Evolutionary conservation across 768 basidiomycete genomes (phyloP).

Genomic region (Calocybe gangraenosa): DNA sequence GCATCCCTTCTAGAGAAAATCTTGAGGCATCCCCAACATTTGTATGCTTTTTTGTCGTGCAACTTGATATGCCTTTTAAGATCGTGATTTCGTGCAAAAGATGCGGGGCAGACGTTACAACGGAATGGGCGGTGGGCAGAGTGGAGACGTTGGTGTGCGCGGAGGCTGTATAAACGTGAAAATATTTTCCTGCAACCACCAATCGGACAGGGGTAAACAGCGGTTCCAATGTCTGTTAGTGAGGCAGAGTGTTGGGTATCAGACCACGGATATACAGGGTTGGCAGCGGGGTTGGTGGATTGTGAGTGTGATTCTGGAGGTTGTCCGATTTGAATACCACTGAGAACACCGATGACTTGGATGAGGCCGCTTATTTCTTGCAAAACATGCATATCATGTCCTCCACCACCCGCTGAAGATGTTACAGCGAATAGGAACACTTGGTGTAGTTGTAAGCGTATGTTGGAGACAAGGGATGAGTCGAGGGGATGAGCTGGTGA

Average conservation of each 20-base stretch:
- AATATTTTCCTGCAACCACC: constrained; percentile 65
- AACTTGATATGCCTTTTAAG: constrained; percentile 72
- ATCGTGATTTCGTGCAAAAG: constrained; percentile 77
- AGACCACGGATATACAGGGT: constrained; percentile 31
- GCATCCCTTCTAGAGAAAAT: constrained; percentile 76
- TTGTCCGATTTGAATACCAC: constrained; percentile 66
- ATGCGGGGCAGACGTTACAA: constrained; percentile 63
- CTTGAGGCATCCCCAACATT: constrained; percentile 70
- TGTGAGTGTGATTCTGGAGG: constrained; percentile 30
- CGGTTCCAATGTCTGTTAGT: constrained; percentile 57
- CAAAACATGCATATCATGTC: constrained; percentile 49
- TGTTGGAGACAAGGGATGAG: constrained; percentile 59
- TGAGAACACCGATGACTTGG: constrained; percentile 77
- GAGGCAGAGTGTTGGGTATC: constrained; percentile 21
- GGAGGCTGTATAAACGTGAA: constrained; percentile 62
- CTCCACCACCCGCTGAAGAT: constrained; percentile 47
- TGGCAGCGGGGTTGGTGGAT: constrained; percentile 26
- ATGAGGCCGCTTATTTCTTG: constrained; percentile 81
- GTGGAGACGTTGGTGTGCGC: constrained; percentile 68
- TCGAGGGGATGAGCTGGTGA: constrained; percentile 44
- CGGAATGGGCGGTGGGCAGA: constrained; percentile 61
- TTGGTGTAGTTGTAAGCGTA: constrained; percentile 71
- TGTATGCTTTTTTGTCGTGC: constrained; percentile 71
- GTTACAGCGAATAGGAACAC: constrained; percentile 77
- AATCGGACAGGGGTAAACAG: constrained; percentile 77